Evolutionary conservation across 805 yeast genomes (phyloP), one percentile per base, ranked within the genome.

Genomic region (Ogataea corticis): DNA sequence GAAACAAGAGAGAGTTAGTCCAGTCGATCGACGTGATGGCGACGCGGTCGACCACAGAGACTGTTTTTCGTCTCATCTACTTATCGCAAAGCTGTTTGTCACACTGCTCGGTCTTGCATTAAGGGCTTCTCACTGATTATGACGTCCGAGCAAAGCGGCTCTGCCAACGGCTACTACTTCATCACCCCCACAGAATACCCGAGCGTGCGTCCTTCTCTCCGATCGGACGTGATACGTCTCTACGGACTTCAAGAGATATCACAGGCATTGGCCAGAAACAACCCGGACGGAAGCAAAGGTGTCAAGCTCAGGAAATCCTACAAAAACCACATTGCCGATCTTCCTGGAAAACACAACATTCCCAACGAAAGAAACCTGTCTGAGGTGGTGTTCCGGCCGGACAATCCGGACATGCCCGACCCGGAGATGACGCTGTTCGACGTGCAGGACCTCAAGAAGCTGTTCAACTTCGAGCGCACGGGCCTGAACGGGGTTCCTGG

Each of bases 271-370:
- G 96, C 97, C 1, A 77, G 99, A 59, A 76, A 84, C 10, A 90
- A 87, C 57, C 83, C 89, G 2, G 95, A 85, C 57, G 96, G 97
- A 0, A 77, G 94, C 0, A 90, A 87, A 55, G 97, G 96, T 44
- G 90, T 90, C 31, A 94, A 94, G 67, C 76, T 94, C 44, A 77
- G 99, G 57, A 94, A 94, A 67, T 89, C 97, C 0, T 94, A 94
- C 68, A 94, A 94, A 65, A 90, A 91, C 52, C 98, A 92, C 62
- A 85, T 94, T 12, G 73, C 77, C 31, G 97, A 91, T 55, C 70
- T 94, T 23, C 87, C 96, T 0, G 97, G 91, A 2, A 84, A 83
- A 59, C 87, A 82, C 54, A 72, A 72, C 30, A 80, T 85, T 33
- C 86, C 87, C n/a, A 73, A 66, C 4, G 73, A 67, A 9, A 53